These are phyloP conservation scores for Takakia lepidozioides DNA, from an alignment of 225 moss, liverwort and hornwort species.

Conservation along the genomic window DNA sequence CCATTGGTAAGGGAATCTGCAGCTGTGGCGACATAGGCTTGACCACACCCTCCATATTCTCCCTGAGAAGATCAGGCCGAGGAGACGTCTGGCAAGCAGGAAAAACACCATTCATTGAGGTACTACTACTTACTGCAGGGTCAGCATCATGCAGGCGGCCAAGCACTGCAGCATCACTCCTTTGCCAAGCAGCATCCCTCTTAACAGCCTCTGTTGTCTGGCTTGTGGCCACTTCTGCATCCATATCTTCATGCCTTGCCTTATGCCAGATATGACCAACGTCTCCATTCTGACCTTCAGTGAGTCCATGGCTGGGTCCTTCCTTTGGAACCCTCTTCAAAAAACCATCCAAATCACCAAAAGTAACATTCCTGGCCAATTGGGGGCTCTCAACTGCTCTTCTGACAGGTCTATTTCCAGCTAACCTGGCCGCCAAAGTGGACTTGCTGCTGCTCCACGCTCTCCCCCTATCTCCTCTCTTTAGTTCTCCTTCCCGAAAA, in stretches of 20 bases:
- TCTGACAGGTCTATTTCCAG: slow-evolving; percentile 12
- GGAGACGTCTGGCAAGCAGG: slow-evolving; percentile 13
- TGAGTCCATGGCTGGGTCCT: slow-evolving; percentile 5
- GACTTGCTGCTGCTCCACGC: slow-evolving; percentile 46
- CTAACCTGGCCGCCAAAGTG: slow-evolving; percentile 13
- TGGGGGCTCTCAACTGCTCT: slow-evolving; percentile 17
- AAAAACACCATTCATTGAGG: slow-evolving; percentile 10
- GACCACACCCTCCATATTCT: slow-evolving; percentile 3
- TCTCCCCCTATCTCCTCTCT: slow-evolving; percentile 37
- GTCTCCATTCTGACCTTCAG: slow-evolving; percentile 20
- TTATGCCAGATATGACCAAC: slow-evolving; percentile 10
- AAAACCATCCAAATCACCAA: slow-evolving; percentile 13
- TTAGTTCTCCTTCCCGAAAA: slow-evolving; percentile 31
- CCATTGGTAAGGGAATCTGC: slow-evolving; percentile 8
- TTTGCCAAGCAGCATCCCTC: slow-evolving; percentile 58
- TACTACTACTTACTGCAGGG: slow-evolving; percentile 38
- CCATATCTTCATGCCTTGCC: slow-evolving; percentile 23
- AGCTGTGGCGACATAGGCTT: slow-evolving; percentile 9
- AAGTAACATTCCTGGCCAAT: slow-evolving; percentile 5
- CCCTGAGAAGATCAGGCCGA: slow-evolving; percentile 11
- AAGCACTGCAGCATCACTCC: slow-evolving; percentile 48
- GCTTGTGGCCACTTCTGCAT: slow-evolving; percentile 7
- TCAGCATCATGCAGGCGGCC: slow-evolving; percentile 58
- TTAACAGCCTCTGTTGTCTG: slow-evolving; percentile 20
- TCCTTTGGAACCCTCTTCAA: slow-evolving; percentile 31